These are phyloP conservation scores for Mikania micrantha DNA, from an alignment of 129 eudicot genomes.

Conservation along the genomic window DNA sequence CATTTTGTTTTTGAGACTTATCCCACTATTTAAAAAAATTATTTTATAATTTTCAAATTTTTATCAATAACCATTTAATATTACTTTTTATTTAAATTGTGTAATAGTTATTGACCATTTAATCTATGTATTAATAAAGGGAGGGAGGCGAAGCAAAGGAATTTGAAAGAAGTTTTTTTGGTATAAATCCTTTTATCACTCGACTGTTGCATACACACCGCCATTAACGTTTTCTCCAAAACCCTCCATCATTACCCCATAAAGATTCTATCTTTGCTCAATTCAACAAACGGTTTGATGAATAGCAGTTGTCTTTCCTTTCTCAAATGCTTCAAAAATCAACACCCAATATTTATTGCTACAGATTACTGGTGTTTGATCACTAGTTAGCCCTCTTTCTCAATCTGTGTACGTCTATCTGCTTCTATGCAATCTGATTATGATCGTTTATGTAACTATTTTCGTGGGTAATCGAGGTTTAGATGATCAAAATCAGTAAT, in stretches of 20 bases:
- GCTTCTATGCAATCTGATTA: not conserved
- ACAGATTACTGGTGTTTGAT: slow-evolving; percentile 10
- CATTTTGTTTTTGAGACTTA: too few relatives aligned
- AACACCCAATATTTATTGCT: not conserved
- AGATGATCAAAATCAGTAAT: not conserved
- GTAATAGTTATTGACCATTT: too few relatives aligned
- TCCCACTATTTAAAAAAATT: too few relatives aligned
- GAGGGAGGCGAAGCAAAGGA: too few relatives aligned
- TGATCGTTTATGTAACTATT: not conserved
- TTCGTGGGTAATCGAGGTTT: not conserved
- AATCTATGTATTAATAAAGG: too few relatives aligned
- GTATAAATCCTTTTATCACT: too few relatives aligned
- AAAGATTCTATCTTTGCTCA: not conserved
- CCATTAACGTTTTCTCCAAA: not conserved
- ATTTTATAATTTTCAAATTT: too few relatives aligned
- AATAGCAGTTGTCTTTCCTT: not conserved
- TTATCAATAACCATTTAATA: too few relatives aligned
- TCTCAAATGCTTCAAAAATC: not conserved
- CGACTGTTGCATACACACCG: slow-evolving; percentile 2
- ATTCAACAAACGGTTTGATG: not conserved
- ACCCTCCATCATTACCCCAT: not conserved
- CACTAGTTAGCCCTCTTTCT: slow-evolving; percentile 2
- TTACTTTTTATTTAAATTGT: too few relatives aligned
- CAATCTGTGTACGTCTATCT: not conserved
- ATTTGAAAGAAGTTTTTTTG: too few relatives aligned